Base-by-base conservation (phyloP, 192 early-diverging fungal genomes). In the Helicostylum pulchrum region DNA sequence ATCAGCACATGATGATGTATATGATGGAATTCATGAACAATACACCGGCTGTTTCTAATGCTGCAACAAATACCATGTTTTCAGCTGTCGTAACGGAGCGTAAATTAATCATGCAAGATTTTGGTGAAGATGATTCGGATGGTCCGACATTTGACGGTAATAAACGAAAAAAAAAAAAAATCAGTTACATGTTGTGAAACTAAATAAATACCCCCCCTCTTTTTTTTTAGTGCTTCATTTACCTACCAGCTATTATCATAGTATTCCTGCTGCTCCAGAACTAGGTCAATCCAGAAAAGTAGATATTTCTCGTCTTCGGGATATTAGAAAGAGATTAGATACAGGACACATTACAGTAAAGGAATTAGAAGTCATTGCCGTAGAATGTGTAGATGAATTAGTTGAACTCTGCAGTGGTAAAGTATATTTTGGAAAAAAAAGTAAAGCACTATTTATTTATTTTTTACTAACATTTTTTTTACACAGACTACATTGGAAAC, bases 401-500 rank as follows among this genome's bases (percentile, higher is more conserved):
- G 89, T 94, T 0, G 96, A 96, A 36, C 80, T 99, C 30, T 94
- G 92, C 64, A 96, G 90, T 64, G 92, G 92, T 93, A 84, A 68
- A 73, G n/a, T 14, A 17, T 39, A 43, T 15, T 57, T 42, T n/a
- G n/a, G n/a, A n/a, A n/a, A n/a, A n/a, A n/a, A n/a, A n/a, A n/a
- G n/a, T n/a, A n/a, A n/a, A n/a, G 7, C 20, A 11, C 4, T 53
- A 4, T 19, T 12, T 31, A 17, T 61, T 36, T 43, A 50, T 52
- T 43, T 19, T 21, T 17, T 53, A 26, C 48, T 31, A 50, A 43
- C 7, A 7, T 83, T 7, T 83, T 88, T 30, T 77, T 90, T 30
- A 87, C 83, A 53, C 46, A 72, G 71, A 99, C 77, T 96, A 96
- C 66, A 95, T 97, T 66, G 97, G 97, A 31, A 99, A 99, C 70